phyloP scores from a whole-genome alignment of 805 yeast genomes.

The Pichia exigua region DNA sequence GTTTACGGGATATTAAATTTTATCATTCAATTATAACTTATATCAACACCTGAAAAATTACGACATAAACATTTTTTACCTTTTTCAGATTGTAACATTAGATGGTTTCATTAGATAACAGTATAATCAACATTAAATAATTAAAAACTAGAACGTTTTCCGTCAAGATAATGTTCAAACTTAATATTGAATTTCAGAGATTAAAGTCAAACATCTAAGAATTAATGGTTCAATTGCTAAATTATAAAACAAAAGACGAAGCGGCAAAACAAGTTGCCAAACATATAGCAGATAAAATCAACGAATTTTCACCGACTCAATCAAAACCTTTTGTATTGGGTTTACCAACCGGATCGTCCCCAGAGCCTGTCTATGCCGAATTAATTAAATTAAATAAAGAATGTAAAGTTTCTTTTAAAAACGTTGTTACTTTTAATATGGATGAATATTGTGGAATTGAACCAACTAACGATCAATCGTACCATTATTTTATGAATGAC shows the following conservation, averaged over 20 bases:
- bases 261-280: constrained; percentile 40
- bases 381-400: constrained; percentile 37
- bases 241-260: constrained; percentile 20
- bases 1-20: too few species aligned
- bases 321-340: constrained; percentile 46
- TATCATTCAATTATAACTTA: too few species aligned
- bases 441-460: constrained; percentile 48
- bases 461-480: constrained; percentile 43
- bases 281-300: constrained; percentile 37
- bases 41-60: too few species aligned
- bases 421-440: constrained; percentile 56
- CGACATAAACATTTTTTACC: too few species aligned
- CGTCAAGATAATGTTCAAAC: too few species aligned
- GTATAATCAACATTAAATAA: too few species aligned
- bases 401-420: constrained; percentile 37
- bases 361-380: constrained; percentile 44
- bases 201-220: background rate
- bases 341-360: constrained; percentile 56
- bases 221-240: background rate
- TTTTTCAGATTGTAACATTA: too few species aligned
- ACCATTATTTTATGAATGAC: constrained; percentile 50
- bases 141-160: background rate
- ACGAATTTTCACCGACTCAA: constrained; percentile 36
- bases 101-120: too few species aligned
- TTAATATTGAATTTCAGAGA: too few species aligned